phyloP scores from a whole-genome alignment of 495 filamentous ascomycete species.

The Penicillium waksmanii region DNA sequence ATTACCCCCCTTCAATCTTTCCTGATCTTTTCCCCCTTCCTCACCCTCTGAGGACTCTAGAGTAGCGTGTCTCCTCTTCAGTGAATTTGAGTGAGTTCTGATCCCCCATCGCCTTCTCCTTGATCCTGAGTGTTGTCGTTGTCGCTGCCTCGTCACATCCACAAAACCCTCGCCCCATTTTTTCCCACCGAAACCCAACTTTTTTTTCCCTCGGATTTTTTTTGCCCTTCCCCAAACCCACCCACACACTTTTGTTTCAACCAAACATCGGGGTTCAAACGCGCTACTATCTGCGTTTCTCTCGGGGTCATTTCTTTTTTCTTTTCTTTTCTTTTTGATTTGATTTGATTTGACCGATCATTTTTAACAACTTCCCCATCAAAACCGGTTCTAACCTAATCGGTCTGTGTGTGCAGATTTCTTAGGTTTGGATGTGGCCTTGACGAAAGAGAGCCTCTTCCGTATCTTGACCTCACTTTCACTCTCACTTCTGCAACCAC shows the following conservation, averaged over 20 bases:
- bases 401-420: slow-evolving; percentile 25
- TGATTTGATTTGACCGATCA: slow-evolving; percentile 20
- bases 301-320: slow-evolving; percentile 14
- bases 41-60: background rate
- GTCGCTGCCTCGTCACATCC: background rate
- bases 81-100: background rate
- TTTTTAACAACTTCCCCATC: slow-evolving; percentile 29
- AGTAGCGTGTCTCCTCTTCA: background rate
- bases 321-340: slow-evolving; percentile 12
- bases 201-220: slow-evolving; percentile 28
- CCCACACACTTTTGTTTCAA: slow-evolving; percentile 16
- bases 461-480: slow-evolving; percentile 39
- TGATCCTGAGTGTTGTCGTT: background rate
- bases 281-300: slow-evolving; percentile 30
- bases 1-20: background rate
- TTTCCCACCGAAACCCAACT: slow-evolving; percentile 4
- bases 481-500: slow-evolving; percentile 5
- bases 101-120: slow-evolving; percentile 3
- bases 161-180: slow-evolving; percentile 23
- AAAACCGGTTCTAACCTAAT: slow-evolving; percentile 30
- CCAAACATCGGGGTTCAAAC: slow-evolving; percentile 28
- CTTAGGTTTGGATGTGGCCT: slow-evolving; percentile 40
- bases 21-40: background rate
- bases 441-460: slow-evolving; percentile 27
- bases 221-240: slow-evolving; percentile 16